Evolutionary conservation across 176 grass and related monocot species (phyloP).

Genomic region (Panicum miliaceum): DNA sequence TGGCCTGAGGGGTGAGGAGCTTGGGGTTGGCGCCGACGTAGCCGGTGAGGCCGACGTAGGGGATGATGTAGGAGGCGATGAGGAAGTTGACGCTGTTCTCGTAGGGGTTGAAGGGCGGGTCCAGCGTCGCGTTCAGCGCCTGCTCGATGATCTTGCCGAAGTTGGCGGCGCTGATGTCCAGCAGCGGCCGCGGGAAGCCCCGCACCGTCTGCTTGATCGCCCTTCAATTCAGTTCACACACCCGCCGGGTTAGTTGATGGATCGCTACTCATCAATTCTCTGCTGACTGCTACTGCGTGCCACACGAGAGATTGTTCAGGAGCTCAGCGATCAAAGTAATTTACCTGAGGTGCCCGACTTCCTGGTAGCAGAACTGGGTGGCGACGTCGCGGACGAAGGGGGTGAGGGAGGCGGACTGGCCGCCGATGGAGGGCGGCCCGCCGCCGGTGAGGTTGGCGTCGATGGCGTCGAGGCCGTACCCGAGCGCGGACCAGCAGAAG

Average conservation of each 20-base stretch:
- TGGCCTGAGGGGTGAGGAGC: constrained; percentile 71
- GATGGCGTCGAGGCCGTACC: constrained; percentile 65
- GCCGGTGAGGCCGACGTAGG: constrained; percentile 89
- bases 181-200: constrained; percentile 73
- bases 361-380: constrained; percentile 87
- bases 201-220: constrained; percentile 74
- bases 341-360: constrained; percentile 89
- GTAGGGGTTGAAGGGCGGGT: constrained; percentile 90
- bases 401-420: constrained; percentile 56
- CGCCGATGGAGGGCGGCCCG: constrained; percentile 68
- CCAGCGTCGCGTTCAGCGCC: constrained; percentile 62
- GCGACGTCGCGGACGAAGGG: constrained; percentile 61
- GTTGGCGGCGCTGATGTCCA: constrained; percentile 70
- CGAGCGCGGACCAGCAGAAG: constrained; percentile 80
- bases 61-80: constrained; percentile 84
- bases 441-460: constrained; percentile 63
- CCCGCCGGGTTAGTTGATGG: neutral
- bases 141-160: constrained; percentile 79
- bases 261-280: neutral
- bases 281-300: no score
- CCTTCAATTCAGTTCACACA: constrained; percentile 42
- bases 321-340: neutral
- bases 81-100: constrained; percentile 83
- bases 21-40: constrained; percentile 88
- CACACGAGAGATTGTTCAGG: neutral